These are phyloP conservation scores for Fusarium sp. DNA, from an alignment of 2,329 filamentous ascomycete genomes.

Conservation along the genomic window DNA sequence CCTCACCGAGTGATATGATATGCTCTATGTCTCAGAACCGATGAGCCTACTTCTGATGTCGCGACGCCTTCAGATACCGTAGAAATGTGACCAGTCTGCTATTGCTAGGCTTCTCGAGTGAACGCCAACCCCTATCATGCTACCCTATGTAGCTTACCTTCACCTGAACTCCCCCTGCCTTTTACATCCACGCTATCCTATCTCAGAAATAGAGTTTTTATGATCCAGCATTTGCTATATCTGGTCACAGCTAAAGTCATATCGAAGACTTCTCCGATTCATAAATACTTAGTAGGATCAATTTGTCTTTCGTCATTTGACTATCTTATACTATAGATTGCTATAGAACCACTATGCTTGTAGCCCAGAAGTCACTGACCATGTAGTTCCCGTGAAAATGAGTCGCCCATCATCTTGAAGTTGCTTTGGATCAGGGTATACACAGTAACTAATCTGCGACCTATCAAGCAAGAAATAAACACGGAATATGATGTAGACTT, in stretches of 20 bases:
- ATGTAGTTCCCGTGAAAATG: background rate
- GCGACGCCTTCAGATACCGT: no score
- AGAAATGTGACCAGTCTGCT: no score
- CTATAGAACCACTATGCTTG: background rate
- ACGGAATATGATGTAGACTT: slow-evolving; percentile 8
- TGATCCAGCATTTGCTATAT: no score
- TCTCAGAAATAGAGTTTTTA: no score
- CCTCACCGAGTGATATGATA: slow-evolving; percentile 24
- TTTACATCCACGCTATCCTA: no score
- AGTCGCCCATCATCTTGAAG: background rate
- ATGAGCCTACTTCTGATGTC: background rate
- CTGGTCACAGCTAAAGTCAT: background rate
- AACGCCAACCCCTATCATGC: no score
- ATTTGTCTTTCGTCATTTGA: no score
- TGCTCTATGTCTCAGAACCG: slow-evolving; percentile 12
- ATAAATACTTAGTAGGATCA: background rate
- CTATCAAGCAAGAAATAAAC: background rate
- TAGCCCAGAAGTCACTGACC: background rate
- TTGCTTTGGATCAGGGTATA: background rate
- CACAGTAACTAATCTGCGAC: background rate
- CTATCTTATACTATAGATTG: background rate
- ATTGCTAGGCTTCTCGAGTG: no score
- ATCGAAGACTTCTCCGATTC: background rate
- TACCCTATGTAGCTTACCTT: no score
- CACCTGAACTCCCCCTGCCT: no score